Base-by-base conservation (phyloP, 345 rosid species). In the Acer yangbiense region DNA sequence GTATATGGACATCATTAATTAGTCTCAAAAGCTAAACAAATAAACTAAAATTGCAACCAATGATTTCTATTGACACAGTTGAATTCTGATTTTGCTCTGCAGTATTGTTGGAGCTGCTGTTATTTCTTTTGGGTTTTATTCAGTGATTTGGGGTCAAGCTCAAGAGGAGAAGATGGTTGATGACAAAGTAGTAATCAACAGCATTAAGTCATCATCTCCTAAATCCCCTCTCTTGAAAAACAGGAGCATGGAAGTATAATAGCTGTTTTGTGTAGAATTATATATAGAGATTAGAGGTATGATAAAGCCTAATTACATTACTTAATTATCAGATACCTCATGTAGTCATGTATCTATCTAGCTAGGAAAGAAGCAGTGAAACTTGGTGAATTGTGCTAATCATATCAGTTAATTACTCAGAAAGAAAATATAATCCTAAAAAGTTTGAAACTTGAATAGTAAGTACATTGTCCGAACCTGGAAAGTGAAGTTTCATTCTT, bases 61-160 rank as follows among this genome's bases (percentile, higher is more conserved):
- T 32, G 5, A 32, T 32, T 32, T 32, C 35, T 32, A 32, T 43
- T 43, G 9, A 43, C 46, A 43, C 0, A 1, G 46, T 43, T 43
- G 9, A 43, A 43, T 8, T 23, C 27, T n/a, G 25, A 32, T 29
- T 63, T 21, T 58, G 29, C 2, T 44, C 0, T 80, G 77, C 76
- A 77, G 86, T 65, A 43, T 77, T 32, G 63, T 80, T 9, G 83
- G 83, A 71, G 82, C 77, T 8, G 9, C 21, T 20, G 55, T 82
- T 13, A 68, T 78, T 41, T 78, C 72, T 4, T 32, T 55, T 25
- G 80, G 86, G 2, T 78, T 82, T 57, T 83, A 80, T 76, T 75
- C 79, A n/a, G 81, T 83, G 72, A 44, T 83, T 54, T 85, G 88
- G 86, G 88, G 88, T 9, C 78, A 78, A 48, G 50, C 80, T 2